phyloP scores from a whole-genome alignment of 116 monocot species.

The Cymodocea nodosa region DNA sequence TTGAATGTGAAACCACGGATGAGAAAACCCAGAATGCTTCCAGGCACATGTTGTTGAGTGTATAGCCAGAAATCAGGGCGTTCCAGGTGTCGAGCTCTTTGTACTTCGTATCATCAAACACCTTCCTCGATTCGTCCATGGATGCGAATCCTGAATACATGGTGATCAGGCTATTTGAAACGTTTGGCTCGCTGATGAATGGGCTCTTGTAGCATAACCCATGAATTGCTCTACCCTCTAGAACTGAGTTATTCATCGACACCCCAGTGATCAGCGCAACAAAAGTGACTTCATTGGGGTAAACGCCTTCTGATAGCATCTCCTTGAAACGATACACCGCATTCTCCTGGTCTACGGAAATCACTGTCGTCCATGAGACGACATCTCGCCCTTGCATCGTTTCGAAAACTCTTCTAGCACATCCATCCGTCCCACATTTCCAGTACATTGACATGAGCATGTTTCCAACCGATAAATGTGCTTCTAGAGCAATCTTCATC shows the following conservation, averaged over 20 bases:
- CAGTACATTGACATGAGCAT: slow-evolving; percentile 79
- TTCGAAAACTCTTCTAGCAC: slow-evolving; percentile 33
- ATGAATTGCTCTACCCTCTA: slow-evolving; percentile 51
- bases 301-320: slow-evolving; percentile 41
- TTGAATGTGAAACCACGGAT: slow-evolving; percentile 18
- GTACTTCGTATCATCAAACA: slow-evolving; percentile 41
- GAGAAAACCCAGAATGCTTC: slow-evolving; percentile 53
- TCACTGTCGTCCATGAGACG: slow-evolving; percentile 83
- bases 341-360: slow-evolving; percentile 38
- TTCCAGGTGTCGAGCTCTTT: slow-evolving; percentile 59
- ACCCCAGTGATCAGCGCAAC: slow-evolving; percentile 40
- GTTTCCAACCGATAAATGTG: slow-evolving; percentile 36
- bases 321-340: slow-evolving; percentile 36
- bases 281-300: slow-evolving; percentile 70
- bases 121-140: slow-evolving; percentile 34
- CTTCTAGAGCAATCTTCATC: slow-evolving; percentile 26
- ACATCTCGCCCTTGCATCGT: slow-evolving; percentile 36
- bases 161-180: slow-evolving; percentile 63
- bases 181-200: slow-evolving; percentile 27
- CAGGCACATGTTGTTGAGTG: slow-evolving; percentile 38
- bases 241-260: slow-evolving; percentile 6
- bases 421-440: slow-evolving; percentile 20
- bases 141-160: slow-evolving; percentile 42
- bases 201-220: slow-evolving; percentile 35
- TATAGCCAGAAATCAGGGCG: slow-evolving; percentile 56